phyloP scores from a whole-genome alignment of 768 basidiomycete genomes.

The Leccinum subtestaceum region DNA sequence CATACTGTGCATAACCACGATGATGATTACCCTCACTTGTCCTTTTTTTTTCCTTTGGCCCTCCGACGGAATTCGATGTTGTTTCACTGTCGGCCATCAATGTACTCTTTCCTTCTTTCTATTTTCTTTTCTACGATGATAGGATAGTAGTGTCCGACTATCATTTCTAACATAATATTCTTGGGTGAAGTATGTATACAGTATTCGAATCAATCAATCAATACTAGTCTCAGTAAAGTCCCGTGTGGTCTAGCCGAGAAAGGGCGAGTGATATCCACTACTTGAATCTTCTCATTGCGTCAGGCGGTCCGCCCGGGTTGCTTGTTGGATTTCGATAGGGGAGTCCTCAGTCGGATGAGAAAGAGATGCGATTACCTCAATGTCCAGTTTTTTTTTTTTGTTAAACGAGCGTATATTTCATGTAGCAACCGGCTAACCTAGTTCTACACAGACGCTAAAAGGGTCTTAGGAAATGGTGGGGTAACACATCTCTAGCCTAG shows the following conservation, averaged over 20 bases:
- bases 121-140: slow-evolving; percentile 1
- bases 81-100: not conserved
- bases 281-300: not conserved
- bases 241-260: not conserved
- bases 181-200: slow-evolving; percentile 6
- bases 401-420: too few relatives aligned
- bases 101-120: not conserved
- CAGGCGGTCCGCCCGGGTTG: not conserved
- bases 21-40: slow-evolving; percentile 4
- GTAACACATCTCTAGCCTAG: too few relatives aligned
- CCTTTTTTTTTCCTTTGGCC: not conserved
- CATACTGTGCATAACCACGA: slow-evolving; percentile 24
- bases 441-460: too few relatives aligned
- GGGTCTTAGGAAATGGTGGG: too few relatives aligned
- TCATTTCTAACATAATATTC: slow-evolving; percentile 15
- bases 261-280: not conserved
- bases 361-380: not conserved
- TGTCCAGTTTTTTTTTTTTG: not conserved
- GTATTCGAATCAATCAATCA: not conserved
- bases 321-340: not conserved
- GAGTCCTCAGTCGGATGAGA: too few relatives aligned
- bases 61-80: not conserved
- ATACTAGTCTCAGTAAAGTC: not conserved
- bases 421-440: too few relatives aligned
- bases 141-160: slow-evolving; percentile 14